Base-by-base conservation (phyloP, 78 protist genomes). In the Trichosphaerium sp. region DNA sequence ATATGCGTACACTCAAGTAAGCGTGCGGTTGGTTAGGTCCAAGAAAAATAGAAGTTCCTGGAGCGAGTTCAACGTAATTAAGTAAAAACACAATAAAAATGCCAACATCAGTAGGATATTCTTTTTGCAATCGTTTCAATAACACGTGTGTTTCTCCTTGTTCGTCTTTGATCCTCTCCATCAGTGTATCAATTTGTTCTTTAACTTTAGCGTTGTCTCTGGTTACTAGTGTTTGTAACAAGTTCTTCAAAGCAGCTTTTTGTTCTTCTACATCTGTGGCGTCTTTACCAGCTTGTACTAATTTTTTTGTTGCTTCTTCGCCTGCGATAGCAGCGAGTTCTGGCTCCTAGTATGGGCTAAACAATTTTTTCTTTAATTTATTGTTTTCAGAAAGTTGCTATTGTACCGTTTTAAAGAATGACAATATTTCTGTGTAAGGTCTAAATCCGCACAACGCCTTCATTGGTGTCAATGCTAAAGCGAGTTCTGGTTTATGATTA, bases 401-500 rank as follows among this genome's bases (percentile, higher is more conserved):
- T n/a, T n/a, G 65, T 29, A 74, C 60, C 25, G 12, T 8, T 15
- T n/a, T 5, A 37, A 82, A 26, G 38, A 80, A 59, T 3, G 23
- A 26, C 15, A 65, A 32, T 21, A 94, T 80, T 42, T 83, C 88
- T 12, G 41, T 3, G 32, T 69, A 25, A 1, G 82, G 62, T 11
- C 96, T 88, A 78, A 94, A 91, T 28, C 96, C 78, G 39, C 89
- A 89, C 23, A 94, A 43, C 41, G 84, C 92, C 54, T 75, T 68
- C 62, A 93, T 82, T 6, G 40, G 69, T 5, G 96, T 94, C 49
- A 94, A 48, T 3, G 99, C 97, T n/a, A 83, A 62, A 15, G 94
- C 80, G 58, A 95, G 66, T 51, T 95, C 99, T 7, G 98, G 98
- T 67, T 94, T 94, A 67, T 94, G 98, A 79, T 92, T 92, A 62